phyloP scores from a whole-genome alignment of 768 basidiomycete genomes.

The Suillus placidus region DNA sequence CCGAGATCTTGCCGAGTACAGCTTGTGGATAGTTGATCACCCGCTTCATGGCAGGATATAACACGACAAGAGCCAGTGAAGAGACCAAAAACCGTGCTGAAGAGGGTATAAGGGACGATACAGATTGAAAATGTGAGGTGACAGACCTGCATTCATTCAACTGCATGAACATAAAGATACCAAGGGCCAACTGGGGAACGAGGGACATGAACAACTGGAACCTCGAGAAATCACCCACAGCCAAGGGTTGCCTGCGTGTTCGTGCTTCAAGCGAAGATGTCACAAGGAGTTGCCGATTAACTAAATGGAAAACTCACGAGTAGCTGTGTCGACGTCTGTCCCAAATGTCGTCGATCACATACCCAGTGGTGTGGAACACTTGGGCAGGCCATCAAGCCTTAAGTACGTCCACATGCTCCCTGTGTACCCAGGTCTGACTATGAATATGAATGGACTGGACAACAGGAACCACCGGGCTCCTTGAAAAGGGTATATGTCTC shows the following conservation, averaged over 20 bases:
- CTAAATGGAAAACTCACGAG: neutral
- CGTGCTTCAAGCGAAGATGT: neutral
- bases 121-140: neutral
- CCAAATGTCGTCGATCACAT: neutral
- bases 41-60: constrained; percentile 33
- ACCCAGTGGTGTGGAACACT: neutral
- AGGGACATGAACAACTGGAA: neutral
- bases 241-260: neutral
- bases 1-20: constrained; percentile 23
- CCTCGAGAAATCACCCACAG: neutral
- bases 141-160: neutral
- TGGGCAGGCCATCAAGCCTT: neutral
- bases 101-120: neutral
- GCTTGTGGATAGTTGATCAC: constrained; percentile 31
- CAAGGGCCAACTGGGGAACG: neutral
- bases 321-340: neutral
- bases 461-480: no score
- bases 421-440: no score
- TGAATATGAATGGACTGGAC: no score
- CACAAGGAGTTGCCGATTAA: neutral
- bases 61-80: neutral
- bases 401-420: no score
- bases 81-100: neutral
- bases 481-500: no score
- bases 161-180: neutral